Conservation (phyloP, 495 filamentous ascomycete genomes). For the Penicillium riverlandense region DNA sequence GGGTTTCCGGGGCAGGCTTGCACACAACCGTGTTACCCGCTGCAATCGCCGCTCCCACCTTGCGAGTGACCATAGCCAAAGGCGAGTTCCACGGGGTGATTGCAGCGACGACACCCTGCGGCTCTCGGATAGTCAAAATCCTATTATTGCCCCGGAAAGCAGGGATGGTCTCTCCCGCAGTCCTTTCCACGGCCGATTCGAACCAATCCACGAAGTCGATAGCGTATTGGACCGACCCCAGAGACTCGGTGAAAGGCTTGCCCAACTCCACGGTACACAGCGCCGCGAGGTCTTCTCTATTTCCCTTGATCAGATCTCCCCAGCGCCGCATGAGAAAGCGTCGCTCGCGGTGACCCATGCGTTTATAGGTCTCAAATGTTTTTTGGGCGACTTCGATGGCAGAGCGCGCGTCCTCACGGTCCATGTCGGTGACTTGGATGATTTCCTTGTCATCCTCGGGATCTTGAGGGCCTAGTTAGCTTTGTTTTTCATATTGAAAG, state of each 20-base stretch:
- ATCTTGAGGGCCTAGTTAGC: not conserved
- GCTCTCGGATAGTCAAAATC: constrained; percentile 9
- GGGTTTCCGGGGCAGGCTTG: constrained; percentile 8
- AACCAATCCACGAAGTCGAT: constrained; percentile 11
- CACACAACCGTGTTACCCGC: constrained; percentile 9
- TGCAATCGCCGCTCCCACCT: constrained; percentile 18
- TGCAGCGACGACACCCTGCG: constrained; percentile 10
- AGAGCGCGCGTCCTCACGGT: not conserved
- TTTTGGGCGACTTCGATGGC: not conserved
- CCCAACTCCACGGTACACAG: constrained; percentile 5
- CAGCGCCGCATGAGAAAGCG: not conserved
- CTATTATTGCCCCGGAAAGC: constrained; percentile 3
- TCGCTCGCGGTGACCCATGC: constrained; percentile 1
- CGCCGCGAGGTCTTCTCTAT: constrained; percentile 3
- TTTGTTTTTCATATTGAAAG: not conserved
- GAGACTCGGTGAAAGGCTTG: constrained; percentile 4
- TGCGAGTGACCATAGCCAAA: constrained; percentile 14
- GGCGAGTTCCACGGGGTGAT: constrained; percentile 20
- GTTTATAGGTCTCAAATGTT: constrained; percentile 29
- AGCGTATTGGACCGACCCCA: constrained; percentile 1
- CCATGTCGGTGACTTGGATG: not conserved
- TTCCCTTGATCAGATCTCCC: not conserved
- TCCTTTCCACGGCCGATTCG: constrained; percentile 1
- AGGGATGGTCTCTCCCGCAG: constrained; percentile 13
- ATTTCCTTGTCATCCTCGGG: not conserved